Evolutionary conservation across 805 yeast genomes (phyloP).

Genomic region (Starmerella floris): DNA sequence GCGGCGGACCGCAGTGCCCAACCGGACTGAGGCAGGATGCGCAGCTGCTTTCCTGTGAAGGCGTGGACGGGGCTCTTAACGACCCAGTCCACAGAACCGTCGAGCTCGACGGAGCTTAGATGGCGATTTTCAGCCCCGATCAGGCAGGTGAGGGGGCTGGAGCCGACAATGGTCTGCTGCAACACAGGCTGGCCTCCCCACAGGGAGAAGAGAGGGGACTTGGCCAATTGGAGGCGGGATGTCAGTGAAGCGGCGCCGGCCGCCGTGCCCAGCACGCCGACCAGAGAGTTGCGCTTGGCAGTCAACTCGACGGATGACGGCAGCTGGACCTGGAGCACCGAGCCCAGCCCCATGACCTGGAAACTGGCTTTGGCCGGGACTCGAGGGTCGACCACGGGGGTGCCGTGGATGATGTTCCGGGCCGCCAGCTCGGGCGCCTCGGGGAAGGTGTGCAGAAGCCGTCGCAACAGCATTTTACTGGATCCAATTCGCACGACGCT

Average conservation of each 20-base stretch:
- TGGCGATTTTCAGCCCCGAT: constrained; percentile 11
- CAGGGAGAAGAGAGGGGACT: constrained; percentile 14
- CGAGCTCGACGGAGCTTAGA: constrained; percentile 30
- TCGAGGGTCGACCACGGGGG: constrained; percentile 18
- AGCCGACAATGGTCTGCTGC: constrained; percentile 17
- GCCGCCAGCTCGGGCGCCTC: constrained; percentile 19
- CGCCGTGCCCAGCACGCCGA: constrained; percentile 17
- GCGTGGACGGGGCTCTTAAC: constrained; percentile 34
- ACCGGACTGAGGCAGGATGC: constrained; percentile 21
- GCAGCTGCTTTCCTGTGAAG: constrained; percentile 32
- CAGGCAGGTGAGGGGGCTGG: constrained; percentile 18
- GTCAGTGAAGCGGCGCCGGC: constrained; percentile 2
- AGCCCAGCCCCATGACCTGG: constrained; percentile 52
- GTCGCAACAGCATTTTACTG: constrained; percentile 2
- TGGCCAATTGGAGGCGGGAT: constrained; percentile 15
- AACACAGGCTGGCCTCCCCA: constrained; percentile 20
- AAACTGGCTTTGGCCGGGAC: constrained; percentile 15
- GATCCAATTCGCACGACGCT: too few relatives aligned
- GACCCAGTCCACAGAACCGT: constrained; percentile 34
- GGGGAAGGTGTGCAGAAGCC: constrained; percentile 18
- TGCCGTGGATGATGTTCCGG: constrained; percentile 14
- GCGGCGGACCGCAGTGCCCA: constrained; percentile 17
- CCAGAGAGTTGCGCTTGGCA: constrained; percentile 17
- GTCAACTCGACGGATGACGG: constrained; percentile 28
- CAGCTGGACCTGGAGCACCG: constrained; percentile 79